Evolutionary conservation across 345 rosid genomes (phyloP).

Genomic region (Eucalyptus albens): DNA sequence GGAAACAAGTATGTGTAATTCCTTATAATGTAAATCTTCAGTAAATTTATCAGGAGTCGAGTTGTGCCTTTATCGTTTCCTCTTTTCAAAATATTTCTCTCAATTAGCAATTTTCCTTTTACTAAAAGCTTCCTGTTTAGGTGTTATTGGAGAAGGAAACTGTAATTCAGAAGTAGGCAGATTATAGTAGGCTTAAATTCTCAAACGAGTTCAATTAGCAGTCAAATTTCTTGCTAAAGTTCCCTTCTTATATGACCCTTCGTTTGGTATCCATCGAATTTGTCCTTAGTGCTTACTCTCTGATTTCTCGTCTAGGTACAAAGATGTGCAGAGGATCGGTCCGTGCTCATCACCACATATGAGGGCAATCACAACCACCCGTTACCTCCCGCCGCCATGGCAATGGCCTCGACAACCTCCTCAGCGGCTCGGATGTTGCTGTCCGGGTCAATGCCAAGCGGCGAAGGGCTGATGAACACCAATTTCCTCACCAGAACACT

Average conservation of each 20-base stretch:
- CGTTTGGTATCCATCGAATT: background rate
- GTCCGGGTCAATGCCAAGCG: conserved; percentile 76
- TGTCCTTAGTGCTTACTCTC: background rate
- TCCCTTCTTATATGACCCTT: background rate
- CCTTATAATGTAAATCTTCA: background rate
- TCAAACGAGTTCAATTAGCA: background rate
- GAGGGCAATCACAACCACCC: conserved; percentile 98
- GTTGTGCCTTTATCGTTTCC: background rate
- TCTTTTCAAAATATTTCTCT: background rate
- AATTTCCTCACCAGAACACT: conserved; percentile 63
- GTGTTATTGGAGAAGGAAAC: background rate
- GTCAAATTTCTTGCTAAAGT: background rate
- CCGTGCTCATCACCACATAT: conserved; percentile 77
- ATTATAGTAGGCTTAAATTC: background rate
- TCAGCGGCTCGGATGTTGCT: conserved; percentile 78
- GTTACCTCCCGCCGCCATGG: conserved; percentile 83
- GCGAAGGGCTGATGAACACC: conserved; percentile 62
- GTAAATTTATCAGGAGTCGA: background rate
- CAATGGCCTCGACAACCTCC: conserved; percentile 89
- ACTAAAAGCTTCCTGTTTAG: background rate
- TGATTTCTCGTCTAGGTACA: conserved; percentile 43
- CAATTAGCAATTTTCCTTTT: background rate
- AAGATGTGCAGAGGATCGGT: conserved; percentile 82
- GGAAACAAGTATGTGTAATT: conserved; percentile 38
- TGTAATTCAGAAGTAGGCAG: background rate